Conservation (phyloP, 805 yeast species). For the Ogataea glucozyma region DNA sequence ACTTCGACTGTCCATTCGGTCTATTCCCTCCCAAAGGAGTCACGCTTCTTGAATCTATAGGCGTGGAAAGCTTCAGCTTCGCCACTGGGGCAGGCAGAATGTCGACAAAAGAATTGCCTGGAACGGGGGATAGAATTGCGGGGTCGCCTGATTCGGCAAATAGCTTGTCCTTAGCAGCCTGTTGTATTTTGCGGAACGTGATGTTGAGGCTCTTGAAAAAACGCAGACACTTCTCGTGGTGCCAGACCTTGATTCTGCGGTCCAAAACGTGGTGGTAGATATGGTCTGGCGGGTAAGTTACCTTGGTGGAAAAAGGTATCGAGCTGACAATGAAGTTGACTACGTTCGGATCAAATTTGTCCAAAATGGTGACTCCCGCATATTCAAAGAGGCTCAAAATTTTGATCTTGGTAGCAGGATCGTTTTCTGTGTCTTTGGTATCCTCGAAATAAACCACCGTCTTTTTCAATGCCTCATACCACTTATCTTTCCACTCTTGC, state of each 20-base stretch:
- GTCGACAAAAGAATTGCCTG: conserved; percentile 21
- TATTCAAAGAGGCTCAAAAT: conserved; percentile 46
- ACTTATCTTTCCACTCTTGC: conserved; percentile 50
- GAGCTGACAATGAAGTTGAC: conserved; percentile 51
- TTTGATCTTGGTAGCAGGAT: conserved; percentile 39
- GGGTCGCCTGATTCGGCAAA: conserved; percentile 3
- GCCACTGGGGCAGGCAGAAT: conserved; percentile 24
- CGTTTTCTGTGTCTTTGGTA: conserved; percentile 36
- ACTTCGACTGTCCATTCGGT: conserved; percentile 6
- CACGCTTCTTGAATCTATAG: conserved; percentile 20
- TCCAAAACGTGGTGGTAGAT: conserved; percentile 47
- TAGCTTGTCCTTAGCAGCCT: conserved; percentile 26
- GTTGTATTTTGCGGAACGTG: conserved; percentile 38
- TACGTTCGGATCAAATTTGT: conserved; percentile 44
- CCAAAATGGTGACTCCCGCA: conserved; percentile 49
- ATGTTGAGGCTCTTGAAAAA: conserved; percentile 53
- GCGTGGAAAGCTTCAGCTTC: conserved; percentile 14
- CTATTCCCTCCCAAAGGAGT: conserved; percentile 17
- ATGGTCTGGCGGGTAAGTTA: conserved; percentile 43
- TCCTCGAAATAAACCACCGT: conserved; percentile 53
- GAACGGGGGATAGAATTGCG: background rate
- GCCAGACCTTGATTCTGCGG: conserved; percentile 58
- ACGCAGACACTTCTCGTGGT: conserved; percentile 55
- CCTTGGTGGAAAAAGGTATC: conserved; percentile 41
- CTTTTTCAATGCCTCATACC: conserved; percentile 51